These are phyloP conservation scores for Nepenthes mirabilis DNA, from an alignment of 148 eudicot species.

Conservation along the genomic window DNA sequence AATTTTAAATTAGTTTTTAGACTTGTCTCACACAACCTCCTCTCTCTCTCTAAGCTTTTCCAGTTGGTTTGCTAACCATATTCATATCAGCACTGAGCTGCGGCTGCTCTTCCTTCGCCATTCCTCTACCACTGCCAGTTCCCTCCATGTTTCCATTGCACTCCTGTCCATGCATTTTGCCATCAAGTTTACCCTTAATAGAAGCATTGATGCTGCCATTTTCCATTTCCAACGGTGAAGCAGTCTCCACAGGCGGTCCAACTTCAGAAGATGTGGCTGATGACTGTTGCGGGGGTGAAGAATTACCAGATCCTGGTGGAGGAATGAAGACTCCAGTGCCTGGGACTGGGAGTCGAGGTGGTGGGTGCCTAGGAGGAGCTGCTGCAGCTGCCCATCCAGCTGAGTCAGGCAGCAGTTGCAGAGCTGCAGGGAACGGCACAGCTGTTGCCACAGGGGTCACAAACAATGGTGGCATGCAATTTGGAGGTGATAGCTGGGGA, in stretches of 20 bases:
- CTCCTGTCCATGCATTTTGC: slow-evolving; percentile 1
- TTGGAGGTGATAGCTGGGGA: slow-evolving; percentile 20
- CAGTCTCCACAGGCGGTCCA: neutral
- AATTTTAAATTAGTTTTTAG: neutral
- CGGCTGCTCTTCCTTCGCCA: neutral
- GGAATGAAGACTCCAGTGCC: slow-evolving; percentile 72
- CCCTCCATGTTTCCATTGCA: slow-evolving; percentile 2
- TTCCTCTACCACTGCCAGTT: neutral
- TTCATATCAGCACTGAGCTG: slow-evolving; percentile 1
- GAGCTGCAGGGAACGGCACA: slow-evolving; percentile 29
- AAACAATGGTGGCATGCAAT: slow-evolving; percentile 20
- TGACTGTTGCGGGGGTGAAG: slow-evolving; percentile 7
- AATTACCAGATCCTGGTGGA: slow-evolving; percentile 33
- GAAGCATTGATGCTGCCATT: neutral
- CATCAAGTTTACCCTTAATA: neutral
- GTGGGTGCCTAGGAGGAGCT: slow-evolving; percentile 27
- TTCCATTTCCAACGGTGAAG: neutral
- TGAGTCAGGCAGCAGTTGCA: slow-evolving; percentile 31
- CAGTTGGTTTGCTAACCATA: neutral
- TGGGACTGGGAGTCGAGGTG: slow-evolving; percentile 29
- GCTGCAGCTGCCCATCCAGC: slow-evolving; percentile 26
- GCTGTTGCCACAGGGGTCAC: slow-evolving; percentile 21
- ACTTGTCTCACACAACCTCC: neutral
- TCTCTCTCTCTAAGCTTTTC: neutral
- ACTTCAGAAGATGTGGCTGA: neutral